These are phyloP conservation scores for Pseudohalonectria lignicola DNA, from an alignment of 2,329 filamentous ascomycete species.

Conservation along the genomic window DNA sequence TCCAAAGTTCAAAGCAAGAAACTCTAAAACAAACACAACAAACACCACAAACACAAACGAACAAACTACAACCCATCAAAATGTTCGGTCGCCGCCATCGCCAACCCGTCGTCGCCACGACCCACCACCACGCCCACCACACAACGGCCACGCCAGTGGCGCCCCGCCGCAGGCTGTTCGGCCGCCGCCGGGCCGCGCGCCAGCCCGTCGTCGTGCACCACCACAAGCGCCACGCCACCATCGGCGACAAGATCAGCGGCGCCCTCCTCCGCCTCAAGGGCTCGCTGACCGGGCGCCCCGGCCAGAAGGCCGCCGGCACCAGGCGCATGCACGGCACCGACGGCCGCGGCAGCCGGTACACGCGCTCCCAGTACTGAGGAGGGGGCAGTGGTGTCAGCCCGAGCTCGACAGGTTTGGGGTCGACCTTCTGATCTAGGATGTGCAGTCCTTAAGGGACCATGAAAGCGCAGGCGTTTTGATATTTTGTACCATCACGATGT, in stretches of 20 bases:
- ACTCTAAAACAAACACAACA: not conserved
- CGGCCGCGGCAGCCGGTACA: conserved; percentile 45
- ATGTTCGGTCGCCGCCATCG: not conserved
- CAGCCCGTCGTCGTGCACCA: conserved; percentile 27
- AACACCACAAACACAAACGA: not conserved
- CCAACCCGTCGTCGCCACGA: conserved; percentile 2
- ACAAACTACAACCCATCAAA: not conserved
- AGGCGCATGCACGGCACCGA: conserved; percentile 66
- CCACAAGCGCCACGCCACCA: conserved; percentile 54
- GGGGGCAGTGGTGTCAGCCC: not conserved
- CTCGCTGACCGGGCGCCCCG: conserved; percentile 55
- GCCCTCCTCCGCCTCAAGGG: conserved; percentile 66
- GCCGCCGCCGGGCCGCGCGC: not conserved
- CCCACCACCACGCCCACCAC: conserved; percentile 1
- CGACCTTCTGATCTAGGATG: too few relatives aligned
- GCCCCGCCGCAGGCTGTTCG: conserved; percentile 2
- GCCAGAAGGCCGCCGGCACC: conserved; percentile 66
- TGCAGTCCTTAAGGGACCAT: too few relatives aligned
- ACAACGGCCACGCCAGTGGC: conserved; percentile 3
- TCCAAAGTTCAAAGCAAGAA: not conserved
- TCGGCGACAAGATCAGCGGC: conserved; percentile 70
- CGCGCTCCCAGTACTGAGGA: not conserved
- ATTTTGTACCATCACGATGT: too few relatives aligned
- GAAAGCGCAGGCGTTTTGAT: too few relatives aligned
- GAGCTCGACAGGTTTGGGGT: too few relatives aligned